A percentile compares a stretch with the other conserved stretches of the same genome.
Conservation (phyloP, 2,329 filamentous ascomycete genomes). For the Endothia cerciana region DNA sequence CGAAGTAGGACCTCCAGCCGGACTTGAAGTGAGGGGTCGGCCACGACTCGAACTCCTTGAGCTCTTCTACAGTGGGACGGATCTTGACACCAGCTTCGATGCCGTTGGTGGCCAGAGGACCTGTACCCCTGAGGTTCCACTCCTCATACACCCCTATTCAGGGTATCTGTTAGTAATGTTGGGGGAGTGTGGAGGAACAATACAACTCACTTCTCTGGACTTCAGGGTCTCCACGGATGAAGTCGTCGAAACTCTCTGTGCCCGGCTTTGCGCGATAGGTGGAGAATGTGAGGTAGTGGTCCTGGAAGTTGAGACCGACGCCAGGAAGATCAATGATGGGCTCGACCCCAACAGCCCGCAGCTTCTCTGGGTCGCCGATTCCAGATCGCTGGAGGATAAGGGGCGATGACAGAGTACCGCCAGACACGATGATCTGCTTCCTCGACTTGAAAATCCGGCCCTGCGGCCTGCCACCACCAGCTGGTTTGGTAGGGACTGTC, state of each 20-base stretch:
- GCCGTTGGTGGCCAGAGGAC: constrained; percentile 76
- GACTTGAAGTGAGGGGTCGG: constrained; percentile 74
- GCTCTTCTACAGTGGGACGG: constrained; percentile 69
- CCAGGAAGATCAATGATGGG: constrained; percentile 72
- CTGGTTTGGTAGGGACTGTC: constrained; percentile 71
- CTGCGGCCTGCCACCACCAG: constrained; percentile 49
- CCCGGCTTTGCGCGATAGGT: constrained; percentile 74
- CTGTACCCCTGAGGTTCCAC: constrained; percentile 80
- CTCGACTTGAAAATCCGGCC: constrained; percentile 64
- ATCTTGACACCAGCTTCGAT: constrained; percentile 83
- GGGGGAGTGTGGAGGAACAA: background rate
- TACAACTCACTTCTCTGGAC: constrained; percentile 63
- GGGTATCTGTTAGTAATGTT: constrained; percentile 14
- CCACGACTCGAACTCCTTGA: constrained; percentile 71
- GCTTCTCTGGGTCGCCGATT: constrained; percentile 72
- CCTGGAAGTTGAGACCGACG: constrained; percentile 77
- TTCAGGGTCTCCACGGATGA: constrained; percentile 72
- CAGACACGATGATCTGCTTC: constrained; percentile 75
- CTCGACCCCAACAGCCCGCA: constrained; percentile 69
- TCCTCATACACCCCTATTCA: constrained; percentile 67
- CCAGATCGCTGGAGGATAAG: constrained; percentile 77
- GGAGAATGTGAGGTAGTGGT: constrained; percentile 74
- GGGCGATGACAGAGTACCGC: constrained; percentile 74
- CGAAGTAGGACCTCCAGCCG: constrained; percentile 82
- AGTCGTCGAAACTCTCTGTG: constrained; percentile 80